Evolutionary conservation across 257 asterid genomes (phyloP), one percentile per base, ranked within the genome.

Genomic region (Lycium barbarum): DNA sequence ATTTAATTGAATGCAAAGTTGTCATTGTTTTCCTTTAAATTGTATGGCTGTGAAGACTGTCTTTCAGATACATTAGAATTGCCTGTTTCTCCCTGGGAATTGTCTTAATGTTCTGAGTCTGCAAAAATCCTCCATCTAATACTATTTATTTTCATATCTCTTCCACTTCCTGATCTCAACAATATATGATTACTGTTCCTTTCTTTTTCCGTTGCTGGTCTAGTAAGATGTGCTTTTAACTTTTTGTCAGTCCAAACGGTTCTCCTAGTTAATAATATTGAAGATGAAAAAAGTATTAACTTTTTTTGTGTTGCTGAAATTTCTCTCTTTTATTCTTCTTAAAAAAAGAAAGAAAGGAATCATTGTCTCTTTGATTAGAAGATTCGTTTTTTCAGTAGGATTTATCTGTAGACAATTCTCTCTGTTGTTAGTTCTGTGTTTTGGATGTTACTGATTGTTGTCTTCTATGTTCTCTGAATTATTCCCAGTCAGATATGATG

Each of bases 401-500:
- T 54, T 35, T 33, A 12, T 53, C 38, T 66, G 65, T 49, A 36
- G 49, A 15, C 33, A 49, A 18, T 66, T 26, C 85, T 26, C 13
- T 82, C 33, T 66, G 7, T 1, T 26, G 26, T 11, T 82, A 20
- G 54, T 47, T 67, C 17, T 81, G 83, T 70, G 62, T 38, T 84
- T 18, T 79, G 0, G 36, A 38, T 72, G 58, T 20, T 70, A 47
- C 33, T 83, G 49, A 68, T 36, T 82, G 59, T 85, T 85, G 63
- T 85, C 65, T 85, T 87, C 84, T 78, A 87, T 87, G 79, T 87
- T 35, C 14, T 83, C 84, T 83, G 55, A 65, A 53, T 88, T 89
- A 90, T 83, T 88, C 89, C 90, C 90, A 95, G 99, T 95, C 92
- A 96, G 99, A 88, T 96, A 93, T 88, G 98, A 94, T 86, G 95